Evolutionary conservation across 768 basidiomycete genomes (phyloP), one percentile per base, ranked within the genome.

Genomic region (Naganishia vishniacii): DNA sequence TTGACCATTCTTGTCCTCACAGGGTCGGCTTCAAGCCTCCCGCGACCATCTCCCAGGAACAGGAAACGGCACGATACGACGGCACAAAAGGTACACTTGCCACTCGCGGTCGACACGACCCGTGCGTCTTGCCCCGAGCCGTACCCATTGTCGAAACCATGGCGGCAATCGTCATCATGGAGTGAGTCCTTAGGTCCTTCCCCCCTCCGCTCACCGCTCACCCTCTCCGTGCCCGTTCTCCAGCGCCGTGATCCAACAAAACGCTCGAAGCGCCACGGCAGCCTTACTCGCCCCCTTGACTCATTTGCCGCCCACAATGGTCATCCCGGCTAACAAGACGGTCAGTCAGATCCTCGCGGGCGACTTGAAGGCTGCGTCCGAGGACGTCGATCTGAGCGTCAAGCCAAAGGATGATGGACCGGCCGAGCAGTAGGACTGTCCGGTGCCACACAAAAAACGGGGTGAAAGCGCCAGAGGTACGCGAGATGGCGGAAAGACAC

Each of bases 111-210:
- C 83, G 95, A 59, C 94, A 98, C 78, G 94, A 97, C 74, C 92
- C 94, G 18, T 97, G 94, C 75, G 94, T 99, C 47, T 91, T 99
- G 5, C 94, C 94, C 44, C 86, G 92, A 48, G 92, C 92, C 20
- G 91, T 97, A 9, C 92, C 95, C 45, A 99, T 99, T 71, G 94
- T 98, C 46, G 95, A 99, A 80, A 85, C 90, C 0, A 99, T 99
- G 95, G 91, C 94, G 0, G 86, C 88, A 28, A 82, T 98, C 51
- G 94, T 97, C 65, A 83, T 95, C 69, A 90, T 99, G 87, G 95
- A 99, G 79, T 79, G 64, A 62, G 78, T 73, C 23, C 15, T 16
- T n/a, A n/a, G n/a, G n/a, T n/a, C 32, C 42, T 41, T 26, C 41
- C 25, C 45, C 26, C 20, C 29, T 41, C 61, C 45, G 26, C 47